These are phyloP conservation scores for Apiospora rasikravindrae DNA, from an alignment of 2,329 filamentous ascomycete genomes.

Conservation along the genomic window DNA sequence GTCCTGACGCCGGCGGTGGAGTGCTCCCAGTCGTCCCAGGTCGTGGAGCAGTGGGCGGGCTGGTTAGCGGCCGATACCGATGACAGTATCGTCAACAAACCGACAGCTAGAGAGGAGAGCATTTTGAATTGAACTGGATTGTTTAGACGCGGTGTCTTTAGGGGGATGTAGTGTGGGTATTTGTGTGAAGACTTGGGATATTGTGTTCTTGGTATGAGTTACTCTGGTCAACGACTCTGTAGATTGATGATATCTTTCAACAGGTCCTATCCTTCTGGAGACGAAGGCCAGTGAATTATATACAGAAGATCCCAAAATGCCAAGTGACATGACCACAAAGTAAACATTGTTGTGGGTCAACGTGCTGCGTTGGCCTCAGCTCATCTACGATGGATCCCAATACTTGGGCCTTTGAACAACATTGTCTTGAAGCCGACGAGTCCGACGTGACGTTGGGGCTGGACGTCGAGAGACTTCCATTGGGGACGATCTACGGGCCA, in stretches of 20 bases:
- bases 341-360: not conserved
- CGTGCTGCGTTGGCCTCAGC: not conserved
- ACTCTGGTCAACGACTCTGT: not conserved
- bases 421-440: not conserved
- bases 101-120: not conserved
- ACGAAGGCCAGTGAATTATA: not conserved
- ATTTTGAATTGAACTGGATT: not conserved
- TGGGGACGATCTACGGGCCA: not conserved
- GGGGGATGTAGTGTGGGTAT: not conserved
- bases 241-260: not conserved
- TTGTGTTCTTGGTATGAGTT: not conserved
- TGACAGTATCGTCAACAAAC: not conserved
- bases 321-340: not conserved
- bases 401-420: not conserved
- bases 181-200: not conserved
- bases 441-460: not conserved
- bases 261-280: not conserved
- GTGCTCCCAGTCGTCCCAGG: conserved; percentile 3
- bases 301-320: not conserved
- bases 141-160: not conserved
- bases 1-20: not conserved
- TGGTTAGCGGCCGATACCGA: not conserved
- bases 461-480: not conserved
- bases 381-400: not conserved
- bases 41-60: conserved; percentile 7